Evolutionary conservation across 2,329 filamentous ascomycete species (phyloP).

Genomic region (Aspergillus vadensis): DNA sequence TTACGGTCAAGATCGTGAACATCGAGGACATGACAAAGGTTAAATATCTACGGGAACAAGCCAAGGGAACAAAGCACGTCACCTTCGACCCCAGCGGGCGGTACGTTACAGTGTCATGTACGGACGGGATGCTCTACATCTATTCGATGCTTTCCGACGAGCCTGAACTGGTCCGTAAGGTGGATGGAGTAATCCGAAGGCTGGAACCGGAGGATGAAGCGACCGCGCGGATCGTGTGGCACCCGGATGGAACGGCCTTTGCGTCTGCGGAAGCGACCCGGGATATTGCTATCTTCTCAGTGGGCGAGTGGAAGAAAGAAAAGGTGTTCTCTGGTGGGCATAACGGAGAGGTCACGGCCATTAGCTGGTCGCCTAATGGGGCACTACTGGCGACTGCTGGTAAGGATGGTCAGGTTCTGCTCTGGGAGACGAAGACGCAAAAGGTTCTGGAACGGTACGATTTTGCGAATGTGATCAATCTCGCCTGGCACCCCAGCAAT

Average conservation of each 20-base stretch:
- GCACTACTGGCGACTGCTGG: slow-evolving; percentile 72
- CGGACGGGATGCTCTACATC: slow-evolving; percentile 85
- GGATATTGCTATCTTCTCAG: slow-evolving; percentile 85
- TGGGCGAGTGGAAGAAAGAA: slow-evolving; percentile 85
- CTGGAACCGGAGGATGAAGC: slow-evolving; percentile 76
- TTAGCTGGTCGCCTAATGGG: slow-evolving; percentile 94
- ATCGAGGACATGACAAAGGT: slow-evolving; percentile 75
- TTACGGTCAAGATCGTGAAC: slow-evolving; percentile 86
- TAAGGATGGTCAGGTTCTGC: slow-evolving; percentile 51
- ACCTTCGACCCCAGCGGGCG: slow-evolving; percentile 81
- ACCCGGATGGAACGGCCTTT: slow-evolving; percentile 91
- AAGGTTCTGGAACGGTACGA: slow-evolving; percentile 75
- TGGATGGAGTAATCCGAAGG: slow-evolving; percentile 81
- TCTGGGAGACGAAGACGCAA: slow-evolving; percentile 92
- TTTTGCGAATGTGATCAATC: slow-evolving; percentile 79
- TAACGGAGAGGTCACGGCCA: slow-evolving; percentile 77
- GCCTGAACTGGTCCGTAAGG: slow-evolving; percentile 76
- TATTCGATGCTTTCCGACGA: slow-evolving; percentile 79
- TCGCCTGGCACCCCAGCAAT: slow-evolving; percentile 86
- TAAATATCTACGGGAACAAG: slow-evolving; percentile 78
- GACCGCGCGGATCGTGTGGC: slow-evolving; percentile 79
- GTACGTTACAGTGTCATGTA: slow-evolving; percentile 77
- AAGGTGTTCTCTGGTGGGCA: slow-evolving; percentile 77
- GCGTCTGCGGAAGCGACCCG: slow-evolving; percentile 78
- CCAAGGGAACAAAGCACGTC: slow-evolving; percentile 85